A percentile compares a stretch with the other conserved stretches of the same genome.
These are phyloP conservation scores for Mycena amicta DNA, from an alignment of 768 basidiomycete genomes.

Conservation along the genomic window DNA sequence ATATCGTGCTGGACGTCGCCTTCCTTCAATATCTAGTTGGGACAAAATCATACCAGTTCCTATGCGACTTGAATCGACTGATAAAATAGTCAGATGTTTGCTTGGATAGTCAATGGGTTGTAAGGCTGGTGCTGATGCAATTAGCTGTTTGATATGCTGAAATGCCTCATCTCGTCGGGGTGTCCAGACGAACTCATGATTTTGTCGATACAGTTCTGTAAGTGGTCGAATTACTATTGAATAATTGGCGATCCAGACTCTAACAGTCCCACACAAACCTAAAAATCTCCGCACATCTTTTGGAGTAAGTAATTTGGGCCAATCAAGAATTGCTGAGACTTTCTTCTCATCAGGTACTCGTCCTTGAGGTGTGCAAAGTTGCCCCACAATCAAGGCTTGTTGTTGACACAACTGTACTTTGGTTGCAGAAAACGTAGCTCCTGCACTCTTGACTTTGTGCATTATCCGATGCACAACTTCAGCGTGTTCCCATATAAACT, in stretches of 20 bases:
- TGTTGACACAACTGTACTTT: slow-evolving; percentile 30
- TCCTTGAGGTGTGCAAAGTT: slow-evolving; percentile 30
- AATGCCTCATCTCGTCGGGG: neutral
- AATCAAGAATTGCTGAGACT: slow-evolving; percentile 24
- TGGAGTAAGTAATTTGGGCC: slow-evolving; percentile 24
- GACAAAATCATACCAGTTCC: slow-evolving; percentile 34
- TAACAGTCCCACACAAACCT: slow-evolving; percentile 14
- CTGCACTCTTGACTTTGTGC: slow-evolving; percentile 30
- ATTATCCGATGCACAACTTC: slow-evolving; percentile 33
- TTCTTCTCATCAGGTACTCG: slow-evolving; percentile 25
- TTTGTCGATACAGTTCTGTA: neutral
- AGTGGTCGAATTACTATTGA: neutral
- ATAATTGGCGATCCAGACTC: neutral
- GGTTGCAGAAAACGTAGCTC: slow-evolving; percentile 36
- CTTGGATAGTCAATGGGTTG: slow-evolving; percentile 35
- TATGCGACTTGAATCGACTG: slow-evolving; percentile 35
- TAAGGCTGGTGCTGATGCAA: slow-evolving; percentile 10
- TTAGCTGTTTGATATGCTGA: neutral
- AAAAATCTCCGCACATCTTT: slow-evolving; percentile 33
- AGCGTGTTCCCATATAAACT: slow-evolving; percentile 43
- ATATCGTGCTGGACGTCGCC: slow-evolving; percentile 30
- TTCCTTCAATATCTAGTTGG: slow-evolving; percentile 31
- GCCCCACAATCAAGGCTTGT: slow-evolving; percentile 21
- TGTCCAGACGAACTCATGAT: neutral
- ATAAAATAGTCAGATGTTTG: slow-evolving; percentile 25